Base-by-base conservation (phyloP, 208 protist genomes). In the Trypanosoma platydactyli region DNA sequence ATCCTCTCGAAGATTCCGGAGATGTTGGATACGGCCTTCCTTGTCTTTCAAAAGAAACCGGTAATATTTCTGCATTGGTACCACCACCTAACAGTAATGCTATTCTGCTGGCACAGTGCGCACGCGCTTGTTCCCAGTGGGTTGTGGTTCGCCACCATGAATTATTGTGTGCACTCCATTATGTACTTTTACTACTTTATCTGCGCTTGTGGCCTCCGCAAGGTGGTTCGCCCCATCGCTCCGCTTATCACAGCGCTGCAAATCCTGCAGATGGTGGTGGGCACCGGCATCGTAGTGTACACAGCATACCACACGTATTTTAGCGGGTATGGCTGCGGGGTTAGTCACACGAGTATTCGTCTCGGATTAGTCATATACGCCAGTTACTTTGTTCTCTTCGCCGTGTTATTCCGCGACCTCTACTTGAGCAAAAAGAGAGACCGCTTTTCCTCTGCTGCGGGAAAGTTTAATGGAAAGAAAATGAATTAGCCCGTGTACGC, bases 141-240 rank as follows among this genome's bases (percentile, higher is more conserved):
- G 6, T 54, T 96, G 18, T 77, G 82, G 64, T 98, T 97, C 54
- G 84, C 86, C 13, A 73, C 79, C 16, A 96, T 98, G 91, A 98
- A 98, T 76, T 94, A 95, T 77, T 73, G 60, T n/a, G 94, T 98
- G 35, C 97, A 98, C 81, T 80, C 86, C 11, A 74, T 98, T 75
- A 98, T 98, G 95, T 98, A 98, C 77, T 73, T 83, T 2, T 98
- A 98, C 78, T 98, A 97, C 74, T 89, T 92, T 46, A 42, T 95
- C 35, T 86, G 81, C 63, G 76, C 83, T 1, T 81, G 73, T 45
- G 84, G 86, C 12, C 51, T 75, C 50, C 79, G 83, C 73, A 68
- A 80, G 33, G 57, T 82, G 12, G 68, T 92, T 38, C 87, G 89
- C 65, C 82, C 86, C 20, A 77, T 95, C 61, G 89, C 92, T 0